Percentiles rank a stretch among this genome's conserved stretches.
Evolutionary conservation across 352 stramenopile species (phyloP).

Genomic region (Albugo laibachii): DNA sequence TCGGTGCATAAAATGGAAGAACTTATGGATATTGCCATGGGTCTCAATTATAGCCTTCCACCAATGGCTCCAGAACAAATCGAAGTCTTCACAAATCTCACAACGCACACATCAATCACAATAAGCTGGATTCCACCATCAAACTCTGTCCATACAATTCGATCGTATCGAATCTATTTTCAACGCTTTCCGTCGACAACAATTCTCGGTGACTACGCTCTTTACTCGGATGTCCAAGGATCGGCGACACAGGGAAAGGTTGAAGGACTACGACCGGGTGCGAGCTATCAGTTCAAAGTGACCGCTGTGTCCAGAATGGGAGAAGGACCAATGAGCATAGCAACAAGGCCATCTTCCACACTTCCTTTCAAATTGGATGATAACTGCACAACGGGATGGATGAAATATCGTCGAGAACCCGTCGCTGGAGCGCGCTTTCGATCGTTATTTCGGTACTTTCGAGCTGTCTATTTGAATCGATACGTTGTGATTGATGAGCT

Average conservation of each 20-base stretch:
- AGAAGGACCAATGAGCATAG: constrained; percentile 58
- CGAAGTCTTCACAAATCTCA: constrained; percentile 29
- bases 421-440: constrained; percentile 24
- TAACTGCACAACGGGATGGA: constrained; percentile 58
- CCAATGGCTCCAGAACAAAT: constrained; percentile 32
- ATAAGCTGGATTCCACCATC: constrained; percentile 45
- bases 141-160: constrained; percentile 54
- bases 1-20: constrained; percentile 78
- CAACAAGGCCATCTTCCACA: constrained; percentile 47
- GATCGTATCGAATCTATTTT: constrained; percentile 59
- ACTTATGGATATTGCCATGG: constrained; percentile 77
- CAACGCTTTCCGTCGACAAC: constrained; percentile 68
- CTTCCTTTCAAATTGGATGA: constrained; percentile 56
- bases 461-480: constrained; percentile 57
- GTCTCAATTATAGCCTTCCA: constrained; percentile 62
- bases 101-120: constrained; percentile 52
- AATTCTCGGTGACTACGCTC: constrained; percentile 57
- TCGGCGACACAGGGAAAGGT: constrained; percentile 32
- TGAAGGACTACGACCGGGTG: constrained; percentile 53
- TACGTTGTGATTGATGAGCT: constrained; percentile 61
- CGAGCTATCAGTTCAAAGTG: constrained; percentile 74
- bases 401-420: constrained; percentile 63
- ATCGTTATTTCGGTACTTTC: constrained; percentile 37
- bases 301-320: constrained; percentile 70
- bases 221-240: constrained; percentile 56